Evolutionary conservation across 2,329 filamentous ascomycete species (phyloP), one percentile per base, ranked within the genome.

Genomic region (Epichloe scottii): DNA sequence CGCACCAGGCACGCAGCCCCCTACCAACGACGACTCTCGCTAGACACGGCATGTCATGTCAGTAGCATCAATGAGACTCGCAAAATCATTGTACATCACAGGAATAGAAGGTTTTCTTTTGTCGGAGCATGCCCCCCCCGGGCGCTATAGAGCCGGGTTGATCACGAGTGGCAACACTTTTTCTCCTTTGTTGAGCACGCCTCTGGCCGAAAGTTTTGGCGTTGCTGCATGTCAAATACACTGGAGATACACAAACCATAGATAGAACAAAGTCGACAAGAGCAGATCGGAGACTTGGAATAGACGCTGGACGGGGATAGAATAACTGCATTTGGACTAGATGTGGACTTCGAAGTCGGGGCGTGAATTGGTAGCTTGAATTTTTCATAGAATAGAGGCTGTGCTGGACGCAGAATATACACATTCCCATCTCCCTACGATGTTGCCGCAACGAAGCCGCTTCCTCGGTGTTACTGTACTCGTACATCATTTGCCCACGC

Each of bases 401-500:
- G 30, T 30, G 30, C 30, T 30, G 30, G 30, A 30, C 30, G 30
- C 30, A 30, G 30, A 30, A 30, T 30, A 30, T 11, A 30, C 10
- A 30, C 30, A 30, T 11, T 8, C 7, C 26, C 26, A 30, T 30
- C 26, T 4, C 30, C 30, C 30, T 30, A 11, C 30, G 10, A 30
- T 30, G 4, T 4, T 30, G 30, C 30, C 30, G 30, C 30, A 30
- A 30, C 30, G 8, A 30, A 30, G 30, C 10, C 30, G 30, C 30
- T 30, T 11, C 8, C 30, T 30, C 30, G 30, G 30, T 30, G 30
- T 37, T 46, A 8, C 12, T n/a, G 23, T n/a, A n/a, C 15, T 43
- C 30, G 4, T 26, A 26, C 8, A 23, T 62, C 54, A 74, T 57
- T 74, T 74, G 17, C 71, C 71, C 3, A 74, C 71, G 52, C 72